These are phyloP conservation scores for Jaminaea rosea DNA, from an alignment of 1,284 basidiomycete species.

Conservation along the genomic window DNA sequence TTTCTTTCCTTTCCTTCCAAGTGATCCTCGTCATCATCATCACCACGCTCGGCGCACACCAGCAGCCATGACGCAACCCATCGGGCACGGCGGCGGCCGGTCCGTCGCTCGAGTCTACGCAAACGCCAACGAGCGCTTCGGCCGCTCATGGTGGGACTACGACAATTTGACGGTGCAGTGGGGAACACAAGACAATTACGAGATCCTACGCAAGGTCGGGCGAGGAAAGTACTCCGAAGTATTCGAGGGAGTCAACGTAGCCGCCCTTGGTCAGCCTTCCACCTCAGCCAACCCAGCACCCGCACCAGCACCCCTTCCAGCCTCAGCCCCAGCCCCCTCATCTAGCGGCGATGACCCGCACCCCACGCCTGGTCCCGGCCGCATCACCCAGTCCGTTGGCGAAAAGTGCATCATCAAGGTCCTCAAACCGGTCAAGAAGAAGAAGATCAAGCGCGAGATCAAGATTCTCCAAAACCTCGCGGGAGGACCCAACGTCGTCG, in stretches of 20 bases:
- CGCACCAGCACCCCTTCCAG: background rate
- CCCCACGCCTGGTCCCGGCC: background rate
- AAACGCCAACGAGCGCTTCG: conserved; percentile 56
- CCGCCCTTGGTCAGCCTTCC: conserved; percentile 39
- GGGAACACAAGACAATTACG: conserved; percentile 81
- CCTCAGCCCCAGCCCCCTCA: background rate
- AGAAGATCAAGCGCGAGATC: conserved; percentile 99
- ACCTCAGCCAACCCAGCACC: background rate
- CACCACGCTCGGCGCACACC: background rate
- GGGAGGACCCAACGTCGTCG: conserved; percentile 80
- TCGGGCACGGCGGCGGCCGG: conserved; percentile 10
- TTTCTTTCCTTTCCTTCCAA: no score
- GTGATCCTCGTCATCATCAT: background rate
- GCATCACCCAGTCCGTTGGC: conserved; percentile 9
- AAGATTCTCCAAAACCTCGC: conserved; percentile 96
- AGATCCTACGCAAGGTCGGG: conserved; percentile 93
- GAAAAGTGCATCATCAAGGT: conserved; percentile 99
- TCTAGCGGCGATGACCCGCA: background rate
- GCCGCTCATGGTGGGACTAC: conserved; percentile 58
- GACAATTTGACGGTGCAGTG: conserved; percentile 44
- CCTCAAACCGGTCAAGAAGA: conserved; percentile 98
- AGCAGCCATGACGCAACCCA: background rate
- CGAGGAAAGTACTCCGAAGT: conserved; percentile 71
- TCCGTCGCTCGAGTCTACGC: conserved; percentile 54
- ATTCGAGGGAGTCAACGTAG: conserved; percentile 91